Percentiles rank a stretch among this genome's conserved stretches.
phyloP scores from a whole-genome alignment of 208 protist genomes.

The Trichomonas vaginalis region DNA sequence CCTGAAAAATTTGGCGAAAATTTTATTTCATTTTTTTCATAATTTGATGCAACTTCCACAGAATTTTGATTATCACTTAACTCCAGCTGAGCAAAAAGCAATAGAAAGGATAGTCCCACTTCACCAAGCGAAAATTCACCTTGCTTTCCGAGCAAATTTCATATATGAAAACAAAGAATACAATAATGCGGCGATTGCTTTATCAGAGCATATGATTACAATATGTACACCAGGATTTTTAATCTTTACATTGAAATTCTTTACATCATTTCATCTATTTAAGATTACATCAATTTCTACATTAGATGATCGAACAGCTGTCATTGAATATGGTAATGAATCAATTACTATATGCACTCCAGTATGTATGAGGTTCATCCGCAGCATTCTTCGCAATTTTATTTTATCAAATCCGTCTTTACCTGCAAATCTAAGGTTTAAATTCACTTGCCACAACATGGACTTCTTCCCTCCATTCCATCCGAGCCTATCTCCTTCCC shows the following conservation, averaged over 20 bases:
- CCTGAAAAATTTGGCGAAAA: background rate
- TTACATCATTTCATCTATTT: background rate
- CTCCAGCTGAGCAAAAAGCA: background rate
- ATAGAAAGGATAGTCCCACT: background rate
- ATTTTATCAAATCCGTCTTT: background rate
- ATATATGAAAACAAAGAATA: background rate
- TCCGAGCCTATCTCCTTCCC: background rate
- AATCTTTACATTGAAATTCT: too few relatives aligned
- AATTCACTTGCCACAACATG: background rate
- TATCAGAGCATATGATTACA: conserved; percentile 5
- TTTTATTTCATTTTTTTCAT: background rate
- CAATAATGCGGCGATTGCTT: background rate
- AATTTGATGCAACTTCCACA: background rate
- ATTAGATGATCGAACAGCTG: background rate
- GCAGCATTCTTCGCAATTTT: background rate
- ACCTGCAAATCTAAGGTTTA: background rate
- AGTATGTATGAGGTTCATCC: background rate
- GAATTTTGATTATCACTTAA: conserved; percentile 15
- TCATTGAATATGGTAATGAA: background rate
- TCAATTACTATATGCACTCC: background rate
- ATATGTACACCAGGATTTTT: background rate
- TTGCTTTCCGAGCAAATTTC: background rate
- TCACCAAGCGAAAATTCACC: background rate
- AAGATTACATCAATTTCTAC: background rate
- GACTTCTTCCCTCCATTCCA: background rate